phyloP scores from a whole-genome alignment of 1,139 yeast species.

The Taphrina flavorubra region DNA sequence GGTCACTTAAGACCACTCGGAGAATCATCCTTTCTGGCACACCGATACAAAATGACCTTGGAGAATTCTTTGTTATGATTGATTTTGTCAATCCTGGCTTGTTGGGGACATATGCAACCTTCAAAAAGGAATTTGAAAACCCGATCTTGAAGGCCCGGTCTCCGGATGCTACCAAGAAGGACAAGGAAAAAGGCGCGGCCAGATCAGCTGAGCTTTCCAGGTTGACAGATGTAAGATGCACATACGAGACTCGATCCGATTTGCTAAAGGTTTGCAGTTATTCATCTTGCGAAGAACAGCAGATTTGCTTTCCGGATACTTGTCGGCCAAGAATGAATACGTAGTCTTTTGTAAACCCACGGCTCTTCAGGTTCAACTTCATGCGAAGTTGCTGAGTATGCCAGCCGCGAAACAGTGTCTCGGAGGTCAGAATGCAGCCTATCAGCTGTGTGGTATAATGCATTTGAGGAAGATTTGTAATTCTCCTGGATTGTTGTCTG shows the following conservation, averaged over 20 bases:
- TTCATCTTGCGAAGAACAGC: conserved; percentile 81
- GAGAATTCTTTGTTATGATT: conserved; percentile 79
- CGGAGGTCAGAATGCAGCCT: conserved; percentile 51
- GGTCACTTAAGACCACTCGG: conserved; percentile 29
- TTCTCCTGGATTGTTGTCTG: conserved; percentile 68
- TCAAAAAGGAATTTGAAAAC: conserved; percentile 67
- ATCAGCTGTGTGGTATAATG: conserved; percentile 71
- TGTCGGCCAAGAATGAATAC: conserved; percentile 76
- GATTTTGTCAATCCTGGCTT: conserved; percentile 86
- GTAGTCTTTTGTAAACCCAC: conserved; percentile 82
- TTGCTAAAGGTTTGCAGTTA: conserved; percentile 61
- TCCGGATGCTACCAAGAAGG: conserved; percentile 63
- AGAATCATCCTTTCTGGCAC: conserved; percentile 91
- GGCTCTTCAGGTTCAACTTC: conserved; percentile 61
- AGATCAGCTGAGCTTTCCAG: conserved; percentile 59
- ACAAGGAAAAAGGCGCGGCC: conserved; percentile 63
- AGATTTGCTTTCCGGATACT: conserved; percentile 64
- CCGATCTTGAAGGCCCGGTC: conserved; percentile 82
- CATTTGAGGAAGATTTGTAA: conserved; percentile 81
- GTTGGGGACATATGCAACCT: conserved; percentile 66
- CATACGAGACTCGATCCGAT: not conserved
- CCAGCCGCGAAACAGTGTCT: conserved; percentile 53
- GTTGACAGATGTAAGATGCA: conserved; percentile 51
- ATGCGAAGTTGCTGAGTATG: conserved; percentile 60
- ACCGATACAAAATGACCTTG: conserved; percentile 90